Percentiles rank a stretch among this genome's conserved stretches.
Conservation (phyloP, 2,329 filamentous ascomycete genomes). For the Aurifilum marmelostoma region DNA sequence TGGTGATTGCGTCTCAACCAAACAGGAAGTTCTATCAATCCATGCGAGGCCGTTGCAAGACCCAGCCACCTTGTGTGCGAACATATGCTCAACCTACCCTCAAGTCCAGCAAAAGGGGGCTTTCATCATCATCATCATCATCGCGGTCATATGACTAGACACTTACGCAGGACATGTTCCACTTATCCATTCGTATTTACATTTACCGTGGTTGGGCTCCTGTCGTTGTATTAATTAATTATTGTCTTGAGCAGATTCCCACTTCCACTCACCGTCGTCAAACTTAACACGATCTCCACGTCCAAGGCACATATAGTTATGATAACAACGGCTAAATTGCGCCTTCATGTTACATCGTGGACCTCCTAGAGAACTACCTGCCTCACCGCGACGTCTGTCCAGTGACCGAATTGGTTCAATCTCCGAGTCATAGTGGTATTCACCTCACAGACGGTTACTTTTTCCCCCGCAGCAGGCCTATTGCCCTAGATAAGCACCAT, state of each 20-base stretch:
- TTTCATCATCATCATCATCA: too few relatives aligned
- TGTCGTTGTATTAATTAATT: background rate
- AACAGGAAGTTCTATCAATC: background rate
- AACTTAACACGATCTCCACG: background rate
- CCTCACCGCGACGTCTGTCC: background rate
- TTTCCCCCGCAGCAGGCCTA: background rate
- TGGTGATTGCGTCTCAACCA: background rate
- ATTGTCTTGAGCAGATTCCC: background rate
- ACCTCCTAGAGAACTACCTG: background rate
- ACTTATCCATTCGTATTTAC: background rate
- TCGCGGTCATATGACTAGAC: background rate
- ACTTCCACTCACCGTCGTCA: background rate
- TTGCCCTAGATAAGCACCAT: background rate
- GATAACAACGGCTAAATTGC: background rate
- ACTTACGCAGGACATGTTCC: background rate
- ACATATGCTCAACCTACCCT: background rate
- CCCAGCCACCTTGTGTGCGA: background rate
- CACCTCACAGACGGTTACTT: background rate
- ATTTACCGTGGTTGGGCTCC: background rate
- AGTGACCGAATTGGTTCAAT: background rate
- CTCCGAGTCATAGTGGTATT: constrained; percentile 1
- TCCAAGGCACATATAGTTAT: background rate
- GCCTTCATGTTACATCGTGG: background rate
- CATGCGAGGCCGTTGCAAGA: background rate
- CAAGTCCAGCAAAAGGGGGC: background rate